Conservation (phyloP, 345 rosid genomes). For the Pistacia vera region DNA sequence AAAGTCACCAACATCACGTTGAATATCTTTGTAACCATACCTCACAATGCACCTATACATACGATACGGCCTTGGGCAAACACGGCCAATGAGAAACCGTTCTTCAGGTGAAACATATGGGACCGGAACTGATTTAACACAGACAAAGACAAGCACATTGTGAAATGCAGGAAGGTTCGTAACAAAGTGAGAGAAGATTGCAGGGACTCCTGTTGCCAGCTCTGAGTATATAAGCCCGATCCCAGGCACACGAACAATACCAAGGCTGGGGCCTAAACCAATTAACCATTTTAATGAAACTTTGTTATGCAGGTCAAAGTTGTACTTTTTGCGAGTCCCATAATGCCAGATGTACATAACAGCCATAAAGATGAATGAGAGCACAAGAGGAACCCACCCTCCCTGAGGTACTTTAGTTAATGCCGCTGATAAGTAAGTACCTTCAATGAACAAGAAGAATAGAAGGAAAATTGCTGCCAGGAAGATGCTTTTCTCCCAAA, state of each 20-base stretch:
- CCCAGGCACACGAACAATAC: conserved; percentile 94
- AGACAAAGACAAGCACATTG: conserved; percentile 84
- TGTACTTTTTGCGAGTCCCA: conserved; percentile 89
- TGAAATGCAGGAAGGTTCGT: conserved; percentile 96
- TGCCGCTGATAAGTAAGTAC: conserved; percentile 85
- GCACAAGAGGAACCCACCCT: conserved; percentile 89
- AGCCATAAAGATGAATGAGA: conserved; percentile 62
- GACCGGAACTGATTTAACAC: conserved; percentile 96
- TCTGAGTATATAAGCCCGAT: conserved; percentile 94
- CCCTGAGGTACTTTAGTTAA: conserved; percentile 79
- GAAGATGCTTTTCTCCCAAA: conserved; percentile 66
- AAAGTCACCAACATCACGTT: conserved; percentile 74
- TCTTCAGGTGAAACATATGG: conserved; percentile 87
- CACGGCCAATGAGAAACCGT: conserved; percentile 92
- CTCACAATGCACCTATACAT: conserved; percentile 96
- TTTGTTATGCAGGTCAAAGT: conserved; percentile 91
- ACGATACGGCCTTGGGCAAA: conserved; percentile 89
- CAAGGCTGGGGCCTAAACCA: conserved; percentile 95
- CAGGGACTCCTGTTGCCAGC: conserved; percentile 90
- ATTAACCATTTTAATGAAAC: conserved; percentile 89
- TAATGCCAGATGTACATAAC: conserved; percentile 94
- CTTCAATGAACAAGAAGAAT: conserved; percentile 74
- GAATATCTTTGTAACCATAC: conserved; percentile 95
- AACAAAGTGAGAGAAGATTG: conserved; percentile 94
- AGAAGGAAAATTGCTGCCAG: conserved; percentile 65